Base-by-base conservation (phyloP, 805 yeast species). In the Pichia phayaonensis region DNA sequence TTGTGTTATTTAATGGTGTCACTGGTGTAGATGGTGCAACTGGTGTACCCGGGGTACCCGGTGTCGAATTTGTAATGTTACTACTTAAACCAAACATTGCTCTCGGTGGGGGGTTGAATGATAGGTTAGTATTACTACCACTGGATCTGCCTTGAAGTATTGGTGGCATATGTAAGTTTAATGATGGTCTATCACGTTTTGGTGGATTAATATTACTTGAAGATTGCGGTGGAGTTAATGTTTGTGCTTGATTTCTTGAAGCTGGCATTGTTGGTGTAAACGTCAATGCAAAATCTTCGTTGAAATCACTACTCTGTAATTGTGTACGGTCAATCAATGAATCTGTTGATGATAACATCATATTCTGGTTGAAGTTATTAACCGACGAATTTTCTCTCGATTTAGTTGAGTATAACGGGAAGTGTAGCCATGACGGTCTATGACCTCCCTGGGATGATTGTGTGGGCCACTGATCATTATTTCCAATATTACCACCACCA, bases 401-500 rank as follows among this genome's bases (percentile, higher is more conserved):
- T 20, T 23, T 38, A 11, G 42, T 45, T 26, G 66, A 61, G 20
- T 62, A 57, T 47, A 64, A 63, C 39, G 65, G 66, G 46, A 61
- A 60, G 45, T 67, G 69, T 18, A 67, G 51, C 71, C 71, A 67
- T 10, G 71, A 66, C 15, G 70, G 70, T 48, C 61, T 62, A 44
- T 58, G 61, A 8, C 23, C 45, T 29, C n/a, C n/a, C n/a, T 47
- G 42, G 26, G 34, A 39, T 26, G 34, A 31, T 20, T 11, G 6
- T 20, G 24, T 7, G 7, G 4, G 4, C 34, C n/a, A 45, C 22
- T 22, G 23, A 24, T 44, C 48, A 36, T 20, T 44, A 22, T 12
- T 34, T 10, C 34, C 42, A 36, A n/a, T 42, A 16, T 43, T 43
- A 22, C n/a, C n/a, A 31, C 15, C 18, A 15, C 46, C 27, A n/a